Base-by-base conservation (phyloP, 768 basidiomycete genomes). In the Russula sp. region DNA sequence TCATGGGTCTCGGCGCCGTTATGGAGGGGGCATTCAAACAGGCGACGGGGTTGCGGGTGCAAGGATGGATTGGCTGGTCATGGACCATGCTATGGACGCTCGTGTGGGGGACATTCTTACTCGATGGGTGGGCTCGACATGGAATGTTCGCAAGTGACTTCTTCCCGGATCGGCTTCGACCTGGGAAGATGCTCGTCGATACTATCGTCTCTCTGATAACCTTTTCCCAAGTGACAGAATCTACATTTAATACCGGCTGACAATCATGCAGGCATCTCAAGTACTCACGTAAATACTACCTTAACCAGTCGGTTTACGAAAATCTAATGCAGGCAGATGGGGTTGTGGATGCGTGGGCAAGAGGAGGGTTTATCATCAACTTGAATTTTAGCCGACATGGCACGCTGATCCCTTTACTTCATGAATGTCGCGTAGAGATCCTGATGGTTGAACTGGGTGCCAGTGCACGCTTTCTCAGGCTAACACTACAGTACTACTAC, bases 11-110 rank as follows among this genome's bases (percentile, higher is more conserved):
- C 1, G 84, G 84, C 1, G 66, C 83, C 8, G 55, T 80, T 1
- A 49, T 84, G 37, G 87, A 89, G 71, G 67, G 72, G 22, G 57
- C 70, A 8, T 88, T 78, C 79, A 78, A 74, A 65, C 66, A 61
- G 2, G 20, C 67, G 18, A 82, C 79, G 0, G 80, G 84, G n/a
- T 69, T 62, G 48, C 75, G 75, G 44, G 81, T 84, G 6, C 70
- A 72, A 45, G 88, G 86, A 4, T 56, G 74, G 58, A 4, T 69
- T 0, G 86, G 87, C 4, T 75, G 77, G 71, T 34, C 80, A 16
- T 90, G 87, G 88, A 73, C 77, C 2, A 63, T 69, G 59, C 22
- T 64, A 4, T 86, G 82, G 83, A 55, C 80, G 1, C 4, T 82
- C 6, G 70, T 73, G 0, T 83, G 80, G 77, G 83, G 45, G 18